These are phyloP conservation scores for Penicillium sp. DNA, from an alignment of 2,329 filamentous ascomycete species.

Conservation along the genomic window DNA sequence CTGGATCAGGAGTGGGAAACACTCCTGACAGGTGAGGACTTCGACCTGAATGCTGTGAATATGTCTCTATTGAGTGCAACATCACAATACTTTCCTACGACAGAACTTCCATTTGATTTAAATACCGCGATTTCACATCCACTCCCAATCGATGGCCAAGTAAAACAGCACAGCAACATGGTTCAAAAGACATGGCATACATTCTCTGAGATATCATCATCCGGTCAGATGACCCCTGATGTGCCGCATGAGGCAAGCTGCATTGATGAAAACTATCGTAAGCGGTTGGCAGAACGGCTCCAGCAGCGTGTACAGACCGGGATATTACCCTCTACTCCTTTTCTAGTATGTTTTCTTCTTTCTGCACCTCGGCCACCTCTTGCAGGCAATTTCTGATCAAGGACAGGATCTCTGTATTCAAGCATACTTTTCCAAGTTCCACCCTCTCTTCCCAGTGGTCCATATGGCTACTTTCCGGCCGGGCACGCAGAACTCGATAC, in stretches of 20 bases:
- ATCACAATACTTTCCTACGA: slow-evolving; percentile 3
- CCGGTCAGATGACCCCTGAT: slow-evolving; percentile 8
- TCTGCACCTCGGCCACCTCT: not conserved
- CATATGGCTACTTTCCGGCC: slow-evolving; percentile 30
- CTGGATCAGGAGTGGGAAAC: slow-evolving; percentile 8
- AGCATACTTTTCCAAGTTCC: slow-evolving; percentile 28
- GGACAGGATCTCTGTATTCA: slow-evolving; percentile 29
- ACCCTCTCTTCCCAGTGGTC: slow-evolving; percentile 29
- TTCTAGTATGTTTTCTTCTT: slow-evolving; percentile 17
- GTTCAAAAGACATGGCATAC: slow-evolving; percentile 16
- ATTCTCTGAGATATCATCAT: slow-evolving; percentile 1
- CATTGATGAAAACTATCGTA: slow-evolving; percentile 20
- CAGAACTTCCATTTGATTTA: slow-evolving; percentile 1
- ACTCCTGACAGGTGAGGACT: slow-evolving; percentile 21
- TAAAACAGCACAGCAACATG: not conserved
- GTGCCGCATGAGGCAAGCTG: not conserved
- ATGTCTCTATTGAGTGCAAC: slow-evolving; percentile 9
- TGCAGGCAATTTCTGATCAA: not conserved
- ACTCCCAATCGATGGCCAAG: not conserved
- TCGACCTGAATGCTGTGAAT: slow-evolving; percentile 28
- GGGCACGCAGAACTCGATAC: slow-evolving; percentile 18
- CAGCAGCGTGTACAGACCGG: slow-evolving; percentile 16
- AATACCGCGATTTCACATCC: not conserved
- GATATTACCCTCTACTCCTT: slow-evolving; percentile 20
- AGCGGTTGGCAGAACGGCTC: slow-evolving; percentile 14